Conservation (phyloP, 306 rosid genomes). For the Prunus davidiana region DNA sequence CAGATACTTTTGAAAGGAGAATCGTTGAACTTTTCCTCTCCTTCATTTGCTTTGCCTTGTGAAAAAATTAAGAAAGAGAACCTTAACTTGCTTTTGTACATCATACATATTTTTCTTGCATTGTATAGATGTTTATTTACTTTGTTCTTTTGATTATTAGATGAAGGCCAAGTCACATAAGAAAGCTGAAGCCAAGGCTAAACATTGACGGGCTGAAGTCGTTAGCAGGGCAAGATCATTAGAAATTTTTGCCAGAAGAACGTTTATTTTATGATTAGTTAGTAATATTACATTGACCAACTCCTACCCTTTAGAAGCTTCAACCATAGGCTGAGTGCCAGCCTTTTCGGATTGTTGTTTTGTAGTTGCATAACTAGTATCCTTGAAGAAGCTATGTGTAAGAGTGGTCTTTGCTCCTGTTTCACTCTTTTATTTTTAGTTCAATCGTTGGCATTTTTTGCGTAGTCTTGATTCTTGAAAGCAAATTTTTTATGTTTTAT, state of each 20-base stretch:
- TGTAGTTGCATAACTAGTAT: background rate
- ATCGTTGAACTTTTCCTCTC: background rate
- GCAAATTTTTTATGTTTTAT: background rate
- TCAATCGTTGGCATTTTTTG: background rate
- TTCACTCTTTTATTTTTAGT: no score
- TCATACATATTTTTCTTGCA: background rate
- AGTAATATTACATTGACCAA: background rate
- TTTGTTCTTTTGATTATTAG: background rate
- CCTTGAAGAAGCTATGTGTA: background rate
- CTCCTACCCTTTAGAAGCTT: background rate
- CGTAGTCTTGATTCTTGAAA: background rate
- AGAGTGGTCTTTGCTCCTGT: background rate
- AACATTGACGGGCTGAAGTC: constrained; percentile 20
- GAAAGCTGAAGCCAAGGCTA: constrained; percentile 37
- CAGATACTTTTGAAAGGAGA: background rate
- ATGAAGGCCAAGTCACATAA: background rate
- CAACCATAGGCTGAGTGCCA: background rate
- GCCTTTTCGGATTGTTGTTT: background rate
- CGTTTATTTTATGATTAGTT: background rate
- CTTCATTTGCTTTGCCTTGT: background rate
- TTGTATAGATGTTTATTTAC: background rate
- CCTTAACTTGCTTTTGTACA: background rate
- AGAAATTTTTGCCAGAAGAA: background rate
- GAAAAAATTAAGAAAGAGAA: no score
- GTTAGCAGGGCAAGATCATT: background rate